Evolutionary conservation across 345 rosid genomes (phyloP).

Genomic region (Eucalyptus pumila): DNA sequence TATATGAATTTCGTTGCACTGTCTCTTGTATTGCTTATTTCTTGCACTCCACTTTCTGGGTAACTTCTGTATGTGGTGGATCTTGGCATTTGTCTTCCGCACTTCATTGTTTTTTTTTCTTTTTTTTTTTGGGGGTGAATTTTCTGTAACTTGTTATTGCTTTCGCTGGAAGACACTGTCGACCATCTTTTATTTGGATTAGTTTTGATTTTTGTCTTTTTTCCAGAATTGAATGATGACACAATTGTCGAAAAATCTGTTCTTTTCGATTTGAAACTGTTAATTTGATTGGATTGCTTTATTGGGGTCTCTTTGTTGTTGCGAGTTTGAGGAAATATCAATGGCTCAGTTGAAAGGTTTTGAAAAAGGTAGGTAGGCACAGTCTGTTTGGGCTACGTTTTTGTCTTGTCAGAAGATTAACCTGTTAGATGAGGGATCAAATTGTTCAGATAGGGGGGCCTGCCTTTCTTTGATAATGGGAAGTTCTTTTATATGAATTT

Average conservation of each 20-base stretch:
- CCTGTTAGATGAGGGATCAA: not conserved
- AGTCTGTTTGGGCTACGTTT: not conserved
- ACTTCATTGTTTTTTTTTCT: not conserved
- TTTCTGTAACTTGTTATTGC: not conserved
- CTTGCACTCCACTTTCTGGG: not conserved
- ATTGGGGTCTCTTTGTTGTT: not conserved
- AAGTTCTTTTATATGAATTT: not conserved
- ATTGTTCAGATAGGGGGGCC: not conserved
- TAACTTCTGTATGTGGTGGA: not conserved
- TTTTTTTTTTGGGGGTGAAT: not conserved
- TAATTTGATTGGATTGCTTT: not conserved
- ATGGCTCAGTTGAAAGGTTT: not conserved
- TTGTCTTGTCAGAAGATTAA: not conserved
- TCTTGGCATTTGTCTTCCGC: not conserved
- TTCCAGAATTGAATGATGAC: not conserved
- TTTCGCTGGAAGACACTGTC: not conserved
- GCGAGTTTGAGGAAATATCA: not conserved
- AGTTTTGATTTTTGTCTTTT: not conserved
- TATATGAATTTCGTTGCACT: not conserved
- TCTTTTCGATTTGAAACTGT: not conserved
- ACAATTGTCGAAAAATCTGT: not conserved
- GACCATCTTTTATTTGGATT: not conserved
- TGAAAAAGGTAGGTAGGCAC: not conserved
- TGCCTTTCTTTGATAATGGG: not conserved
- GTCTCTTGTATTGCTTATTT: not conserved